Evolutionary conservation across 106 monocot genomes (phyloP), one percentile per base, ranked within the genome.

Genomic region (Dendrobium chrysotoxum): DNA sequence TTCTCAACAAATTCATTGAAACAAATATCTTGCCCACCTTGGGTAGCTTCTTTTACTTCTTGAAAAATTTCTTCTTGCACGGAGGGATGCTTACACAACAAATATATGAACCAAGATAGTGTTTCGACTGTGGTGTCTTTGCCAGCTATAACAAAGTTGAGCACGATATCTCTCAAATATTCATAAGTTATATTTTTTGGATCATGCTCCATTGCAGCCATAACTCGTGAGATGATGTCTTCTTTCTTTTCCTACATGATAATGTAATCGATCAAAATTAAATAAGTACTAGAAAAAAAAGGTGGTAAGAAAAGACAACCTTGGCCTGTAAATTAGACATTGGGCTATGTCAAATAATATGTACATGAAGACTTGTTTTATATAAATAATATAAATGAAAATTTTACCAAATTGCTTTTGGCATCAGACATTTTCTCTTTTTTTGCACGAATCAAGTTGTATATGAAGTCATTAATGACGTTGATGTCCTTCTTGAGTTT

Each of bases 131-230:
- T 72, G 17, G 81, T 78, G 39, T 85, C 85, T 23, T 75, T 85
- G 12, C 85, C 85, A 0, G 85, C 85, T 11, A 85, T 78, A 3
- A 81, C 2, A 55, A 85, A 85, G 38, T 84, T 84, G 30, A 83
- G 57, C 0, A 0, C 21, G 20, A 84, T 84, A 44, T 84, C 80
- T 66, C 79, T 26, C 21, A 80, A 18, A 53, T 84, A 84, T n/a
- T 76, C 4, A 50, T 67, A 0, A n/a, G 6, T 85, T 38, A 85
- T 80, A 26, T 80, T 85, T 17, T 53, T 4, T 26, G 84, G 84
- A 71, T 80, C 84, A 13, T 67, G 67, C 42, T 76, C 67, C 2
- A 45, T 85, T 66, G 76, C 80, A 4, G 76, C 28, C 41, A 85
- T 40, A 70, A 85, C 72, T 40, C 80, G 80, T 53, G 85, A 85